These are phyloP conservation scores for Linanthus parryae DNA, from an alignment of 148 eudicot species.

Conservation along the genomic window DNA sequence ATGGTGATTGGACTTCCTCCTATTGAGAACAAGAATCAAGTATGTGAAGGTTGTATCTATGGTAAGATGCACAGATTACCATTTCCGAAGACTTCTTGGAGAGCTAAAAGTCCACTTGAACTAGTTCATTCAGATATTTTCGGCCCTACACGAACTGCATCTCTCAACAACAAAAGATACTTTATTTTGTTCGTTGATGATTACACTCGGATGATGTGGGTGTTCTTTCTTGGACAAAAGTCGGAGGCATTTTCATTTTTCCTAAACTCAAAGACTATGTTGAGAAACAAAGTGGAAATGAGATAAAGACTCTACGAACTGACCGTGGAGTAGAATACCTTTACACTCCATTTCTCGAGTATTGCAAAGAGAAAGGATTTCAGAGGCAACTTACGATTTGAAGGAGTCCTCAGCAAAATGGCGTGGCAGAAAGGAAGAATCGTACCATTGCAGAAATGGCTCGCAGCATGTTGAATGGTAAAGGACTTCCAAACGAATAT, in stretches of 20 bases:
- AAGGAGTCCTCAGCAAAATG: background rate
- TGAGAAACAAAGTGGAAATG: background rate
- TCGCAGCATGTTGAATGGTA: background rate
- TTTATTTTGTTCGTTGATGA: background rate
- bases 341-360: background rate
- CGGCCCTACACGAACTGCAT: background rate
- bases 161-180: background rate
- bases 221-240: background rate
- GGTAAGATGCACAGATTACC: background rate
- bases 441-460: background rate
- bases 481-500: background rate
- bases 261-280: background rate
- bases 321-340: background rate
- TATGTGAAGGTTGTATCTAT: background rate
- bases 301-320: background rate
- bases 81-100: background rate
- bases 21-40: background rate
- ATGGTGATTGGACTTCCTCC: background rate
- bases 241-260: background rate
- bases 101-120: background rate
- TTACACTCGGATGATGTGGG: background rate
- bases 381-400: background rate
- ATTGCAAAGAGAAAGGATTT: background rate
- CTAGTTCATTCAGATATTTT: background rate
- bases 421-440: background rate